Evolutionary conservation across 2,329 filamentous ascomycete genomes (phyloP), one percentile per base, ranked within the genome.

Genomic region (Ciborinia camelliae): DNA sequence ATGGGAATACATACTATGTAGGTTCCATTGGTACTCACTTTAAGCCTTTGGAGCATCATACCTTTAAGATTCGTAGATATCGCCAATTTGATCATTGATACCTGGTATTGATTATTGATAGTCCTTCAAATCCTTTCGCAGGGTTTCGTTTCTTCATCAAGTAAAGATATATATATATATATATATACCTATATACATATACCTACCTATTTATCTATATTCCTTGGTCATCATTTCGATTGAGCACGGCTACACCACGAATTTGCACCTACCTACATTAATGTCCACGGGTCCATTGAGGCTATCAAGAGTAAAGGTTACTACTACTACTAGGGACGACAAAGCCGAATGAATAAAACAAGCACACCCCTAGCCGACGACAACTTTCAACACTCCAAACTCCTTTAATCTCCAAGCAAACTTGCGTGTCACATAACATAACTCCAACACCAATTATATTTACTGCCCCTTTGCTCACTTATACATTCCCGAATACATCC

Each of bases 151-250:
- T 32, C 51, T 41, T 63, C 51, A 47, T 63, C 45, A 45, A 26
- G n/a, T n/a, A n/a, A n/a, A n/a, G n/a, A n/a, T n/a, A n/a, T n/a
- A n/a, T n/a, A n/a, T n/a, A n/a, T n/a, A n/a, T n/a, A n/a, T n/a
- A n/a, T n/a, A n/a, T n/a, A n/a, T n/a, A n/a, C n/a, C n/a, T n/a
- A n/a, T n/a, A n/a, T n/a, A n/a, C n/a, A n/a, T n/a, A n/a, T n/a
- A n/a, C n/a, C n/a, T n/a, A n/a, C n/a, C n/a, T n/a, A n/a, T n/a
- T n/a, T n/a, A 58, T 48, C n/a, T 9, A 39, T 28, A 32, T 47
- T 45, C 54, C 54, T 57, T 43, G 60, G 60, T 43, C 60, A 53
- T 62, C 60, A 53, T 62, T 62, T 57, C 53, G 37, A 55, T 55
- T 55, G n/a, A 43, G 53, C 23, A 30, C 37, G 30, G 14, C 39